Base-by-base conservation (phyloP, 345 rosid species). In the Conringia planisiliqua region DNA sequence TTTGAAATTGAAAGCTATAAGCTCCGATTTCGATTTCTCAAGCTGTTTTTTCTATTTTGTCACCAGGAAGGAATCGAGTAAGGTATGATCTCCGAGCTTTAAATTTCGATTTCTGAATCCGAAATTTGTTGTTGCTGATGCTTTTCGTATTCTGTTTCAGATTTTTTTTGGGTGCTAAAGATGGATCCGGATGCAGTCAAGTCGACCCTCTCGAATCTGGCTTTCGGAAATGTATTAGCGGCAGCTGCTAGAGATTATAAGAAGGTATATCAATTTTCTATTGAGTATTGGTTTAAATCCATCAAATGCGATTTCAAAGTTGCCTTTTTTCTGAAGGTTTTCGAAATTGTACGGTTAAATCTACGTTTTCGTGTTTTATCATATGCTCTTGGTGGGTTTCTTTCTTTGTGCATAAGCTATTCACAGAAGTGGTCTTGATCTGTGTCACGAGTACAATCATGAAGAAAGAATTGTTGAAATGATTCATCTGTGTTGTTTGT, bases 211-310 rank as follows among this genome's bases (percentile, higher is more conserved):
- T 83, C 96, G 5, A 95, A 89, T 78, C 75, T 95, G 62, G 97
- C 95, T 4, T 94, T 91, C 38, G 99, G 97, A 35, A 91, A 91
- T 83, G 97, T 95, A 54, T 78, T 90, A 83, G 99, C 97, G 2
- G 99, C 97, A n/a, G 99, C 97, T 52, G 98, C 98, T 56, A 95
- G 97, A 50, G 90, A 94, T 79, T 94, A 90, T 66, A 84, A 88
- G 64, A 90, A 94, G 97, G 99, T 86, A 17, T 22, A 26, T 0
- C 6, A 33, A 55, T 57, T 18, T 8, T 8, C 1, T 13, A 22
- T 29, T 6, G 12, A 69, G 32, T 54, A 14, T 68, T 54, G 60
- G 26, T 54, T 54, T 11, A 50, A 22, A 56, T 38, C 61, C 52
- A 27, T 38, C 72, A 8, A 71, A 51, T 42, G 36, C 47, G 27